Base-by-base conservation (phyloP, 805 yeast species). In the Yarrowia porcina region DNA sequence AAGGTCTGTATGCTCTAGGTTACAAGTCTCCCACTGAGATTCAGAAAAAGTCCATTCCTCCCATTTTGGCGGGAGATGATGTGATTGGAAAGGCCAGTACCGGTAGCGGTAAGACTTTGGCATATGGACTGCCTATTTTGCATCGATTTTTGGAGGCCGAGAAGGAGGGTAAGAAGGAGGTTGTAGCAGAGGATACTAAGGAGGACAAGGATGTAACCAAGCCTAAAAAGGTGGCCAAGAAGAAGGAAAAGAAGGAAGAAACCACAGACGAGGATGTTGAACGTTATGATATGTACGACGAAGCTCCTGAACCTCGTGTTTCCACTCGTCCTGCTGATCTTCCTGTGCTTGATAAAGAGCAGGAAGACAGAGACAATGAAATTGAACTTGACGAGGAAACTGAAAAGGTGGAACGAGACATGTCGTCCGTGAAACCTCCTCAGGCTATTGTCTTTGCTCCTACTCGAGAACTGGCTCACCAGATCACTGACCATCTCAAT, bases 21-120 rank as follows among this genome's bases (percentile, higher is more conserved):
- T 94, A 88, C 73, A 69, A 67, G 1, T 74, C 77, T 21, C 99
- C 99, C 10, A 92, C 98, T 0, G 89, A 86, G 33, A 91, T 94
- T 70, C 99, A 94, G 74, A 80, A 79, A 65, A 76, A 77, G 64
- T 79, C 93, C 10, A 86, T 94, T 62, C 97, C 98, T 1, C 69
- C 79, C 27, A 90, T 93, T 1, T 64, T 90, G 13, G 77, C 79
- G 28, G 96, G 92, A 6, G 80, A 79, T 35, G 98, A 94, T 74
- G 83, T 94, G 4, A 85, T 94, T 67, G 99, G 99, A 63, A 94
- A 93, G 71, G 99, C 99, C 15, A 87, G 94, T 11, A 94, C 99
- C 0, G 99, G 99, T 73, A 89, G 97, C 1, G 99, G 99, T 80
- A 94, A 94, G 72, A 94, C 99, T 0, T 77, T 92, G 64, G 99